Base-by-base conservation (phyloP, 2,329 filamentous ascomycete species). In the Talaromyces verruculosus region DNA sequence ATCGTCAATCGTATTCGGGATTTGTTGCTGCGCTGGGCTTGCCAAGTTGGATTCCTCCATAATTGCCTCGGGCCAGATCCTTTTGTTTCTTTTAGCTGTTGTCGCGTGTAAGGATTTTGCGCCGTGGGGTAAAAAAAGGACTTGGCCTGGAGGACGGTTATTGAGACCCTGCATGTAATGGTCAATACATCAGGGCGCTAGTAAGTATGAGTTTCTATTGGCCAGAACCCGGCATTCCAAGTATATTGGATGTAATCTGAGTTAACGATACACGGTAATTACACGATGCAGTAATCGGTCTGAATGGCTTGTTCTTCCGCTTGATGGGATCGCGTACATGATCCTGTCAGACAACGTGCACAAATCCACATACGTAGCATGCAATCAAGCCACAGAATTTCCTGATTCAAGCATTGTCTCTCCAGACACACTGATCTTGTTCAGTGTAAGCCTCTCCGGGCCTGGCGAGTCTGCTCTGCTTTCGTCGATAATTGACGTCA, bases 401-500 rank as follows among this genome's bases (percentile, higher is more conserved):
- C 51, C 51, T 57, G 51, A 57, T 57, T 37, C 19, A 57, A 22
- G 11, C 33, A 22, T 6, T 53, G 47, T 55, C 47, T 19, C 22
- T 17, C 25, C 47, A 17, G 6, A 17, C 11, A 25, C 15, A 11
- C 30, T 35, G 35, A 35, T 35, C 17, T 35, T 3, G 49, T 19
- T 33, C 49, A n/a, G 28, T 33, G 49, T n/a, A 55, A 33, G 30
- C 13, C 47, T 51, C 47, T 51, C 13, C 25, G 10, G 8, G 19
- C 7, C 43, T 19, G 43, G 19, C 19, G 19, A 43, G 17, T 43
- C 19, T 47, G 47, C 19, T 53, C 61, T 64, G 53, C n/a, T 58
- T 64, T 35, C 62, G 35, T 47, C 51, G 25, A 58, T 64, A 51
- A 22, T 57, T 64, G 62, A 64, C 62, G 62, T 64, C 62, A 64